Percentiles rank a stretch among this genome's conserved stretches.
Conservation (phyloP, 257 asterid genomes). For the Mitragyna speciosa region DNA sequence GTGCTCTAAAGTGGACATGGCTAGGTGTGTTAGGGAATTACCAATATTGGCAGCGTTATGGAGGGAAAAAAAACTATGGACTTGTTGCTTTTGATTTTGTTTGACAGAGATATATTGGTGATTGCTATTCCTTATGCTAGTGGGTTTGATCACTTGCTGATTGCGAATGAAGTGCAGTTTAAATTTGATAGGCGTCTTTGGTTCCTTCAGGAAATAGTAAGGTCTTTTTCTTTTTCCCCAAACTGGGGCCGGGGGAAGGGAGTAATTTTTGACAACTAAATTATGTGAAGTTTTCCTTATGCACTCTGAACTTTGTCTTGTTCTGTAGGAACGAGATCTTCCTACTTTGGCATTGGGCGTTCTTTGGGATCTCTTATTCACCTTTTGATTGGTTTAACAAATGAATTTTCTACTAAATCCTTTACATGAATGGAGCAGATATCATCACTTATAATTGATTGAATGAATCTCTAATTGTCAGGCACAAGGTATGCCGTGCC, state of each 20-base stretch:
- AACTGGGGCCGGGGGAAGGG: no score
- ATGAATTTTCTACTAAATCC: conserved; percentile 13
- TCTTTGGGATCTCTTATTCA: no score
- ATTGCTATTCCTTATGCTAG: conserved; percentile 25
- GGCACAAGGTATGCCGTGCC: conserved; percentile 79
- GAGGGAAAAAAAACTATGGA: neutral
- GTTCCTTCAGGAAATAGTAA: conserved; percentile 46
- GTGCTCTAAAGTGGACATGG: no score
- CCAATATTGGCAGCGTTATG: no score
- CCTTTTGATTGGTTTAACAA: no score
- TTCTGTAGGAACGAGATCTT: no score
- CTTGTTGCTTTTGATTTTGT: conserved; percentile 14
- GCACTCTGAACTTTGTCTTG: neutral
- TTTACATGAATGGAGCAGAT: no score
- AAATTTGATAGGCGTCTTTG: conserved; percentile 86
- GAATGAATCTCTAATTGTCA: conserved; percentile 37
- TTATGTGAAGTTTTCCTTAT: neutral
- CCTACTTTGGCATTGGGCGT: neutral
- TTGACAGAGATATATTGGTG: conserved; percentile 53
- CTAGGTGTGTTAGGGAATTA: neutral
- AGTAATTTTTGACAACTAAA: conserved; percentile 39
- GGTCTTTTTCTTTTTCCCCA: no score
- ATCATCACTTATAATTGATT: no score
- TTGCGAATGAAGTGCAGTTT: conserved; percentile 93
- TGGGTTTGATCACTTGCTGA: conserved; percentile 89